phyloP scores from a whole-genome alignment of 2,329 filamentous ascomycete species.

The Stenocarpella maydis region DNA sequence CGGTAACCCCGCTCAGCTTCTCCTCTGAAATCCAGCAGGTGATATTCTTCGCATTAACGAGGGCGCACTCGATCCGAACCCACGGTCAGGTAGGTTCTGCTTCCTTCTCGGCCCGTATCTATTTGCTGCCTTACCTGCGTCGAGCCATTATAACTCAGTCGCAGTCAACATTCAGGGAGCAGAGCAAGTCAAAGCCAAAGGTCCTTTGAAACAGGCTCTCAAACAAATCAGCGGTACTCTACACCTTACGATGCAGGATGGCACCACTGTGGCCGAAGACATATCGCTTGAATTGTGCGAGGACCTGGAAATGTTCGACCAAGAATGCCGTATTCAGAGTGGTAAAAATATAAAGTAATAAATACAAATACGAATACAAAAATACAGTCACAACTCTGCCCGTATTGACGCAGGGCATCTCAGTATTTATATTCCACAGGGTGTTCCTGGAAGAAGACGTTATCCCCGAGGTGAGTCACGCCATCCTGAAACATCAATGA shows the following conservation, averaged over 20 bases:
- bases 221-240: not conserved
- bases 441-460: not conserved
- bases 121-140: not conserved
- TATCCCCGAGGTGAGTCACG: not conserved
- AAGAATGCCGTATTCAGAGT: not conserved
- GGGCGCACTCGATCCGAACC: not conserved
- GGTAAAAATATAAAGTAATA: too few species aligned
- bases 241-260: not conserved
- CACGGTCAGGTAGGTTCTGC: not conserved
- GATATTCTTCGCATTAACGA: not conserved
- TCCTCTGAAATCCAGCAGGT: not conserved
- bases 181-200: too few species aligned
- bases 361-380: too few species aligned
- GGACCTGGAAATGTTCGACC: not conserved
- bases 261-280: not conserved
- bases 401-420: not conserved
- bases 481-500: too few species aligned
- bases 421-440: not conserved
- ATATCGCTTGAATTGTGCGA: not conserved
- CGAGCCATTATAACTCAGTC: too few species aligned
- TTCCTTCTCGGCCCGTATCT: not conserved
- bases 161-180: too few species aligned
- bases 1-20: not conserved
- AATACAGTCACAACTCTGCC: too few species aligned
- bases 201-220: not conserved